Evolutionary conservation across 306 rosid genomes (phyloP), one percentile per base, ranked within the genome.

Genomic region (Castanospermum australe): DNA sequence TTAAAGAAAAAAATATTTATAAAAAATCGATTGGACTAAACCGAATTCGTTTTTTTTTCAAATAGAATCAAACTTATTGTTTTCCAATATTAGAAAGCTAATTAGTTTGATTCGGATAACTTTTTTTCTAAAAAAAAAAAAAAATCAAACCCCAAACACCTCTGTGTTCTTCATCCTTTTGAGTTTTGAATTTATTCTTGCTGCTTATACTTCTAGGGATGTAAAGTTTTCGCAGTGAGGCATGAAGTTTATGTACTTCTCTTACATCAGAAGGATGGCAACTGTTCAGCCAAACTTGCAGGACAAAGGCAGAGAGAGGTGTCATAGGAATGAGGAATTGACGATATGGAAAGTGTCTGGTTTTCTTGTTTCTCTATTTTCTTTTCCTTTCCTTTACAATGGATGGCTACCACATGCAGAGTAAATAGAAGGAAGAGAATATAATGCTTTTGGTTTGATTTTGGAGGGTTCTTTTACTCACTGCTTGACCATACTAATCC

Each of bases 181-280:
- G 81, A 82, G 82, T 68, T 59, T 78, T 73, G 81, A 82, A 85
- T 68, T 59, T 78, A 82, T 28, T 77, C 79, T 67, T 57, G 62
- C 44, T 67, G 33, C 22, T 36, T 70, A 57, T 8, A 4, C 11
- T 25, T 3, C 13, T 13, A 13, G 11, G 57, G 42, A 54, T 24
- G 32, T 42, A 59, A 17, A 64, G 54, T 77, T 61, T 68, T 24
- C 48, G 3, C 8, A 3, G 4, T 11, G 71, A 48, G 48, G 14
- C 64, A 54, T 65, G 60, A 0, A 80, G 25, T 4, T 57, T 22
- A 39, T 21, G 51, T 62, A 36, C 78, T 42, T n/a, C 56, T 25
- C 52, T 12, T 18, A 67, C 61, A 20, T 28, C 47, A 35, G 71
- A 9, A 32, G 35, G n/a, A n/a, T n/a, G 12, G 35, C 51, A 61